A percentile compares a stretch with the other conserved stretches of the same genome.
Conservation (phyloP, 805 yeast genomes). For the Wickerhamomyces xylosicus region DNA sequence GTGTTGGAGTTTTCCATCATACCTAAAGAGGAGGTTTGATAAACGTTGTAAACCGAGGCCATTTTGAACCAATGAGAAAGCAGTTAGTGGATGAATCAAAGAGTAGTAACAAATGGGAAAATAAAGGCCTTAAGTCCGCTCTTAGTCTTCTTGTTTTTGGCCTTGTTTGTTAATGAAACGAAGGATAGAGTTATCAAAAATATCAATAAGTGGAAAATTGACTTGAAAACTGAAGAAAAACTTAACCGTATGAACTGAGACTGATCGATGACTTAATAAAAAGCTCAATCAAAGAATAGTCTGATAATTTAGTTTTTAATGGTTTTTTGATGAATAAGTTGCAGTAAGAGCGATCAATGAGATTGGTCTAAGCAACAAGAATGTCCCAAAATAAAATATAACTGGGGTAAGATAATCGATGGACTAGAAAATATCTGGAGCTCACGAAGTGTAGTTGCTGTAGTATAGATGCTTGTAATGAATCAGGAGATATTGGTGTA, state of each 20-base stretch:
- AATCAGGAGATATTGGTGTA: no score
- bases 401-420: no score
- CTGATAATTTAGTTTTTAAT: neutral
- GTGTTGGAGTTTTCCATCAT: constrained; percentile 1
- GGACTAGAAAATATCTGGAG: no score
- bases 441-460: no score
- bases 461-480: no score
- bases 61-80: neutral
- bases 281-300: constrained; percentile 24
- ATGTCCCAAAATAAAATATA: neutral
- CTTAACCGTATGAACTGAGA: neutral
- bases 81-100: neutral
- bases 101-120: neutral
- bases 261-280: constrained; percentile 31
- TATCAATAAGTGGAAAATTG: no score
- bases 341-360: neutral
- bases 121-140: neutral
- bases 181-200: no score
- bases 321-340: neutral
- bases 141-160: no score
- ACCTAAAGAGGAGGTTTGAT: neutral
- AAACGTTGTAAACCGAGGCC: neutral
- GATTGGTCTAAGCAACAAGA: neutral
- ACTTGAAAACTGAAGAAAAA: no score
- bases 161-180: no score